A percentile compares a stretch with the other conserved stretches of the same genome.
Evolutionary conservation across 352 stramenopile species (phyloP).

Genomic region (Pythium aquatile): DNA sequence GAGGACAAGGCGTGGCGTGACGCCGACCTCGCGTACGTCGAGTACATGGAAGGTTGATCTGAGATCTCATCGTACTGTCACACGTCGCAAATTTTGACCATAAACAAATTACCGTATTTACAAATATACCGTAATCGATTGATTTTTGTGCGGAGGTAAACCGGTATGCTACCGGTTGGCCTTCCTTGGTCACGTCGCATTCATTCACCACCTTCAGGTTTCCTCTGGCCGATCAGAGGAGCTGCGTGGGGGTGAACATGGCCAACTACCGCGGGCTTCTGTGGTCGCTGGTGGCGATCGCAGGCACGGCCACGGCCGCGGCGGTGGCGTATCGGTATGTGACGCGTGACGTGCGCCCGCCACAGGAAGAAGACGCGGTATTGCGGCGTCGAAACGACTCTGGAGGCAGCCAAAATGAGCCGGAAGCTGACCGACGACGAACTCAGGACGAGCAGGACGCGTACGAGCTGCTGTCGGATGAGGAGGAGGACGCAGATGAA

Average conservation of each 20-base stretch:
- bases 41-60: slow-evolving; percentile 61
- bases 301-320: slow-evolving; percentile 59
- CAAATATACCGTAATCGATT: not conserved
- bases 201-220: not conserved
- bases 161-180: slow-evolving; percentile 5
- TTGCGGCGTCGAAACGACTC: slow-evolving; percentile 13
- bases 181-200: not conserved
- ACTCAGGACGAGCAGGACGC: slow-evolving; percentile 26
- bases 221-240: slow-evolving; percentile 11
- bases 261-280: slow-evolving; percentile 53
- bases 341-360: slow-evolving; percentile 36
- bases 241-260: slow-evolving; percentile 16
- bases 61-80: not conserved
- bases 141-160: not conserved
- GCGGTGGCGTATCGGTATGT: slow-evolving; percentile 62
- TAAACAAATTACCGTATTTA: slow-evolving; percentile 5
- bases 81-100: slow-evolving; percentile 13
- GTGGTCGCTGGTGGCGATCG: slow-evolving; percentile 65
- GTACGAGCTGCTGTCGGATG: slow-evolving; percentile 45
- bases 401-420: not conserved
- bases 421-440: slow-evolving; percentile 10
- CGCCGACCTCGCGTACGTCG: slow-evolving; percentile 67
- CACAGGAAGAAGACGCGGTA: slow-evolving; percentile 23
- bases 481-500: slow-evolving; percentile 20
- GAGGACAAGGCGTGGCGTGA: slow-evolving; percentile 65